Conservation (phyloP, 2,329 filamentous ascomycete species). For the Cytospora paraplurivora region DNA sequence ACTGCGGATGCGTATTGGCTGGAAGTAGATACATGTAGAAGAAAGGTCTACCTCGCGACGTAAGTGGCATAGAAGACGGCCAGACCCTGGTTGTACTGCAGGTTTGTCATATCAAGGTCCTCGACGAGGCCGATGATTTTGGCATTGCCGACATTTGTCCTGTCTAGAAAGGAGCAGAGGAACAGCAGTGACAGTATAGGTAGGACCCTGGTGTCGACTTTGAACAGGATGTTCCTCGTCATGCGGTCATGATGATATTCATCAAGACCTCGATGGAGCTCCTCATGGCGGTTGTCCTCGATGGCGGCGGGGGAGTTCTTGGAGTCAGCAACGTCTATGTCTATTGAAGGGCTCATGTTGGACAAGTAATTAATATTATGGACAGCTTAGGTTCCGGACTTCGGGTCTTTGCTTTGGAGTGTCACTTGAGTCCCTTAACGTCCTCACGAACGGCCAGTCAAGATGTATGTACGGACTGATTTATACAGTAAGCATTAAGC, state of each 20-base stretch:
- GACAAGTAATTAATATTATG: too few relatives aligned
- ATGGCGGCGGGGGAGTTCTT: slow-evolving; percentile 32
- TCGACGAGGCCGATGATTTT: slow-evolving; percentile 64
- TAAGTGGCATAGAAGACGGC: slow-evolving; percentile 68
- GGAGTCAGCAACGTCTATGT: slow-evolving; percentile 20
- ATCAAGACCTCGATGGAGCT: not conserved
- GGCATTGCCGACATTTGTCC: slow-evolving; percentile 74
- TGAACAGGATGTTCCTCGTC: slow-evolving; percentile 35
- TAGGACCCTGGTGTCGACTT: slow-evolving; percentile 53
- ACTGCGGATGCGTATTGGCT: too few relatives aligned
- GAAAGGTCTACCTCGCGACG: slow-evolving; percentile 50
- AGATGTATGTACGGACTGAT: too few relatives aligned
- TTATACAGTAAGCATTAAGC: too few relatives aligned
- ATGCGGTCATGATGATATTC: slow-evolving; percentile 23
- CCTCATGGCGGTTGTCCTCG: slow-evolving; percentile 27
- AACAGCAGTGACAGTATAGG: slow-evolving; percentile 66
- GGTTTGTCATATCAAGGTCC: slow-evolving; percentile 59
- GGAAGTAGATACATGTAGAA: not conserved
- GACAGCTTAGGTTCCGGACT: not conserved
- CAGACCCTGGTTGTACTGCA: slow-evolving; percentile 66
- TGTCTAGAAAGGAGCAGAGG: slow-evolving; percentile 65
- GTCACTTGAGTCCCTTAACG: too few relatives aligned
- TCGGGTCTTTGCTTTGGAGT: too few relatives aligned
- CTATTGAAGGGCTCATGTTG: slow-evolving; percentile 15
- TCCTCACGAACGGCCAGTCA: too few relatives aligned